Percentiles rank a stretch among this genome's conserved stretches.
phyloP scores from a whole-genome alignment of 805 yeast genomes.

The Starmerella tilneyi region DNA sequence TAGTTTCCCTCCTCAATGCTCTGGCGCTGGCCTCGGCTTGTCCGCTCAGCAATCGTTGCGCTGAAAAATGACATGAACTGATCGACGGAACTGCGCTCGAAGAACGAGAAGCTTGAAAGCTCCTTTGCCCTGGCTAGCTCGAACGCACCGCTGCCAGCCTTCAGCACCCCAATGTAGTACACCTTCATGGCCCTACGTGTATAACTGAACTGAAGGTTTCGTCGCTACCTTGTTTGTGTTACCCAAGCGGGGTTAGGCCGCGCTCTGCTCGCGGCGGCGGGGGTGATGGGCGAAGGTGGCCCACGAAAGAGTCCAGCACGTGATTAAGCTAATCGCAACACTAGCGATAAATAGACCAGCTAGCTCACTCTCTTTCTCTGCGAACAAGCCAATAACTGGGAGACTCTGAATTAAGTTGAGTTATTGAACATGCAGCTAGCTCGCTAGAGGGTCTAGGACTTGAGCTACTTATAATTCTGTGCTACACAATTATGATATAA shows the following conservation, averaged over 20 bases:
- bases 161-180: slow-evolving; percentile 78
- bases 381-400: no score
- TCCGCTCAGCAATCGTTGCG: slow-evolving; percentile 81
- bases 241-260: slow-evolving; percentile 7
- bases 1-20: slow-evolving; percentile 86
- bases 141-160: slow-evolving; percentile 50
- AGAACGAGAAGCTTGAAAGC: slow-evolving; percentile 75
- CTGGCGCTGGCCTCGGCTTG: slow-evolving; percentile 83
- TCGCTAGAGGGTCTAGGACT: no score
- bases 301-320: background rate
- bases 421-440: no score
- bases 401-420: no score
- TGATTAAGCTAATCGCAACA: no score
- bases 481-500: no score
- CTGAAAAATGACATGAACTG: slow-evolving; percentile 94
- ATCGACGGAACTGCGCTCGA: slow-evolving; percentile 70
- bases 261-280: background rate
- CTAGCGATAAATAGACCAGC: no score
- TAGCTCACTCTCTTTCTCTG: no score
- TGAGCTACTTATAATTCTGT: no score
- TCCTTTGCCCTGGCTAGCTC: slow-evolving; percentile 76
- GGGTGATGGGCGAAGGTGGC: background rate
- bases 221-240: background rate
- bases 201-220: no score
- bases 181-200: slow-evolving; percentile 53